phyloP scores from a whole-genome alignment of 1,284 basidiomycete genomes.

The Violaceomyces palustris region DNA sequence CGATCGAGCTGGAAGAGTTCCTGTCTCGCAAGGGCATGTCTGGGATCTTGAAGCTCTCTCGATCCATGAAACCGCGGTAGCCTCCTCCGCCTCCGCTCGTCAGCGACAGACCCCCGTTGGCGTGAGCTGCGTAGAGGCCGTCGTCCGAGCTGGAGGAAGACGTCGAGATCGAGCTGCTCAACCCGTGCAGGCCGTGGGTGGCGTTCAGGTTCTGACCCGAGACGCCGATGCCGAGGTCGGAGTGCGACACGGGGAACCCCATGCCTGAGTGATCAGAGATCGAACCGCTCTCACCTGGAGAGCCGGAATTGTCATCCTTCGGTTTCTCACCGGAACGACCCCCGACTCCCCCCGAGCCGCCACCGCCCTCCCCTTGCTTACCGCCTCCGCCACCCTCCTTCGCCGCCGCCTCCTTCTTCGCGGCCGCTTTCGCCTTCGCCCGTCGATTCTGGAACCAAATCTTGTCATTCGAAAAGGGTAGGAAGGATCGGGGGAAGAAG shows the following conservation, averaged over 20 bases:
- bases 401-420: slow-evolving; percentile 35
- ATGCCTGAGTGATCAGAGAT: neutral
- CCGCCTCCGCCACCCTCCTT: slow-evolving; percentile 1
- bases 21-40: no score
- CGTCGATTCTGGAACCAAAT: slow-evolving; percentile 45
- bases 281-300: neutral
- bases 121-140: no score
- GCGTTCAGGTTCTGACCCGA: neutral
- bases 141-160: neutral
- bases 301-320: neutral
- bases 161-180: neutral
- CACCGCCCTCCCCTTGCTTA: no score
- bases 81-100: no score
- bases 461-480: no score
- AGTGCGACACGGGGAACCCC: neutral
- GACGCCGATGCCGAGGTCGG: neutral
- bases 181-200: neutral
- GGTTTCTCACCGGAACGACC: neutral
- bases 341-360: neutral
- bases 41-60: no score
- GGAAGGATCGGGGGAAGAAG: no score
- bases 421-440: slow-evolving; percentile 39
- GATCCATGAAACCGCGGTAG: no score
- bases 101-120: no score
- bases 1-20: no score